A percentile compares a stretch with the other conserved stretches of the same genome.
phyloP scores from a whole-genome alignment of 139 green algal species.

The Chlamydomonas sp. region DNA sequence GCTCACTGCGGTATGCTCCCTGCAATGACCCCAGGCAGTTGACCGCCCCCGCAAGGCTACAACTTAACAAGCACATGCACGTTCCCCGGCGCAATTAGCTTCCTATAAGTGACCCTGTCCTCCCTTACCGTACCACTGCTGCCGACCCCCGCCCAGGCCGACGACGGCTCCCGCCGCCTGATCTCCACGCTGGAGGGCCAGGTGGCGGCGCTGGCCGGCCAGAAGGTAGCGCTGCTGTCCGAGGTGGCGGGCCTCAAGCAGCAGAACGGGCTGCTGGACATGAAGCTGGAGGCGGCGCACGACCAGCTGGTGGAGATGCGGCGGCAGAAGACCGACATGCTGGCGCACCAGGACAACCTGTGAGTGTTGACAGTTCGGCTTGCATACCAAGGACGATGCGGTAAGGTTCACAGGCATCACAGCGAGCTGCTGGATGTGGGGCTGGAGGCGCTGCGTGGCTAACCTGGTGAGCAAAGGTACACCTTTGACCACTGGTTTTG shows the following conservation, averaged over 20 bases:
- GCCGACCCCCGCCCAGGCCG: not conserved
- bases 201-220: conserved; percentile 1
- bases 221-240: conserved; percentile 33
- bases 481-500: no score
- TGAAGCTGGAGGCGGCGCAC: conserved; percentile 29
- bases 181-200: conserved; percentile 22
- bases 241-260: conserved; percentile 4
- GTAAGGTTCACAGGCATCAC: not conserved
- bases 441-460: not conserved
- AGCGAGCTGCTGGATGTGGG: not conserved
- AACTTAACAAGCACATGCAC: no score
- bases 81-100: no score
- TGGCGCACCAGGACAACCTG: conserved; percentile 34
- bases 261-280: conserved; percentile 24
- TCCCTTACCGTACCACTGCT: not conserved
- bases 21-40: no score
- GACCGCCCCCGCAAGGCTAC: no score
- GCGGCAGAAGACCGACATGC: conserved; percentile 37
- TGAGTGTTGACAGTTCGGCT: not conserved
- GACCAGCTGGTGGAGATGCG: conserved; percentile 37
- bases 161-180: conserved; percentile 22
- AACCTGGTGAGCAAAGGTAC: not conserved
- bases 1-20: no score
- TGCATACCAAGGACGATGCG: not conserved
- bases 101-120: not conserved